Conservation (phyloP, 805 yeast genomes). For the Kregervanrija delftensis region DNA sequence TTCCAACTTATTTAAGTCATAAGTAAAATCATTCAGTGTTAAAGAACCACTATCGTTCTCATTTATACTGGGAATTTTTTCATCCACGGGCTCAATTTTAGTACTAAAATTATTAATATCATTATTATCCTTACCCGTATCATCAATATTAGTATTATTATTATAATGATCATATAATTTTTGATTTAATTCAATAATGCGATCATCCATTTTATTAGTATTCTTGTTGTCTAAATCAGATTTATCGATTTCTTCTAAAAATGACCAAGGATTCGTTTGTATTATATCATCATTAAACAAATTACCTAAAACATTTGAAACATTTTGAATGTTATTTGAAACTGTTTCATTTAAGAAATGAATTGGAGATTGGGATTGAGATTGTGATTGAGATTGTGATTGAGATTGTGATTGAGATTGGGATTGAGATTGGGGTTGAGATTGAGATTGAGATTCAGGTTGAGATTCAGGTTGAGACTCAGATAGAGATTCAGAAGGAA, state of each 20-base stretch:
- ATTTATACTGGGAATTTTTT: too few relatives aligned
- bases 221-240: slow-evolving; percentile 1
- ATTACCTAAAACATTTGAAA: slow-evolving; percentile 14
- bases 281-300: slow-evolving; percentile 12
- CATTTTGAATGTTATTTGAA: slow-evolving; percentile 9
- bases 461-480: background rate
- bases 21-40: slow-evolving; percentile 2
- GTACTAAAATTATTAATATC: too few relatives aligned
- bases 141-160: too few relatives aligned
- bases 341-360: background rate
- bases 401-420: background rate
- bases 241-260: slow-evolving; percentile 15
- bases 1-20: slow-evolving; percentile 4
- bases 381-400: too few relatives aligned
- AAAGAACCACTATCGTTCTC: too few relatives aligned
- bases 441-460: too few relatives aligned
- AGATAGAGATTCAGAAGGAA: background rate
- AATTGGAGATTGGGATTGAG: too few relatives aligned
- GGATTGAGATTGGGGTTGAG: background rate
- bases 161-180: too few relatives aligned
- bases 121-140: too few relatives aligned
- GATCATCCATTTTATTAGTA: background rate
- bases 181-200: too few relatives aligned
- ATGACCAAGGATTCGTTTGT: slow-evolving; percentile 13
- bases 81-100: too few relatives aligned